These are phyloP conservation scores for Cercophora samala DNA, from an alignment of 495 filamentous ascomycete genomes.

Conservation along the genomic window DNA sequence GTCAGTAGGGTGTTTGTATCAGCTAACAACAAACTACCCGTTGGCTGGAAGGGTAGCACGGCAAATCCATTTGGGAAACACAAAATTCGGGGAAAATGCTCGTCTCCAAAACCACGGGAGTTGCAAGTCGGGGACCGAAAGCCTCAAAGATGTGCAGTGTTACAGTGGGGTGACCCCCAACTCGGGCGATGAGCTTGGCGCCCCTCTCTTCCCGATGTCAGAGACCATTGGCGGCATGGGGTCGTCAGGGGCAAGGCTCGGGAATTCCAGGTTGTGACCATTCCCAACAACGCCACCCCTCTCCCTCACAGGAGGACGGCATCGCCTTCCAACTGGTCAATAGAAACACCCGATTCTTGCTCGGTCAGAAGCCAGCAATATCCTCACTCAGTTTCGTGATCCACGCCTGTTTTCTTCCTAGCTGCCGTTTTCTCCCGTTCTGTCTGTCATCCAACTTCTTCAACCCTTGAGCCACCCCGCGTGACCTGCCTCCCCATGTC, in stretches of 20 bases:
- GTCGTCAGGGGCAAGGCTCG: neutral
- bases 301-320: neutral
- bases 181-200: neutral
- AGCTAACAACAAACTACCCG: neutral
- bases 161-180: neutral
- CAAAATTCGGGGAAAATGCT: conserved; percentile 3
- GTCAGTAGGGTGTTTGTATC: conserved; percentile 8
- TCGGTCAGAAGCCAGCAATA: neutral
- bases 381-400: conserved; percentile 2
- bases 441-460: neutral
- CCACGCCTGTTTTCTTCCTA: neutral
- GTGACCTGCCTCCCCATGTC: neutral
- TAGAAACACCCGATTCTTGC: neutral
- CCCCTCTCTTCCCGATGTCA: neutral
- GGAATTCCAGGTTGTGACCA: neutral
- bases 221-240: neutral
- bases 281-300: neutral
- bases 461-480: neutral
- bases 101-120: neutral
- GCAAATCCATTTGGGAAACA: neutral
- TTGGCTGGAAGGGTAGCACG: neutral
- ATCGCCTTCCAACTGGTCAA: conserved; percentile 2
- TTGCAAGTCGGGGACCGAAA: neutral
- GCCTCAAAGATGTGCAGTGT: neutral
- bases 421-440: neutral